Percentiles rank a stretch among this genome's conserved stretches.
phyloP scores from a whole-genome alignment of 2,329 filamentous ascomycete species.

The Xylariaceae sp. region DNA sequence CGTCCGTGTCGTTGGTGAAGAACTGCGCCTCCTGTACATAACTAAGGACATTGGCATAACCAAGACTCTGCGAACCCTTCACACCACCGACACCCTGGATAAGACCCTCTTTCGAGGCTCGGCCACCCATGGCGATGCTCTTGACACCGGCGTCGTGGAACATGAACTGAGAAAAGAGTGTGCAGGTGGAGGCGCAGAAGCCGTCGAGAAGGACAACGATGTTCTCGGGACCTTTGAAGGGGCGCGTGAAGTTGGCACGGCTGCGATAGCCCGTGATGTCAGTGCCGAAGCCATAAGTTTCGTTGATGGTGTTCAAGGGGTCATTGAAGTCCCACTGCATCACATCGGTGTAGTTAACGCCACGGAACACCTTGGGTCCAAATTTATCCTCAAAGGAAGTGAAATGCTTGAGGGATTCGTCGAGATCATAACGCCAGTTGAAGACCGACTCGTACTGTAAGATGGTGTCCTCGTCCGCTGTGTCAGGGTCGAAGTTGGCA shows the following conservation, averaged over 20 bases:
- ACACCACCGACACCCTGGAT: slow-evolving; percentile 54
- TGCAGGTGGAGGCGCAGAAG: slow-evolving; percentile 56
- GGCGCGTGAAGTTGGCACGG: slow-evolving; percentile 44
- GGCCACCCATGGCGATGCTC: slow-evolving; percentile 50
- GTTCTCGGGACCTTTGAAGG: slow-evolving; percentile 52
- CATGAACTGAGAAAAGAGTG: slow-evolving; percentile 53
- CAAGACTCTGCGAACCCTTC: slow-evolving; percentile 44
- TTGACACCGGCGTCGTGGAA: slow-evolving; percentile 49
- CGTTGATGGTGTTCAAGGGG: slow-evolving; percentile 38
- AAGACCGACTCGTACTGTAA: slow-evolving; percentile 47
- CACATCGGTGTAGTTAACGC: slow-evolving; percentile 51
- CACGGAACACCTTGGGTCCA: slow-evolving; percentile 36
- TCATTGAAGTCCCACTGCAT: slow-evolving; percentile 50
- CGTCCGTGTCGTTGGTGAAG: slow-evolving; percentile 18
- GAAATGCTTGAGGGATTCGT: slow-evolving; percentile 46
- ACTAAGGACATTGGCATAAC: slow-evolving; percentile 28
- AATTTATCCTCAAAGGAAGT: slow-evolving; percentile 45
- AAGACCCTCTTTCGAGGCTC: slow-evolving; percentile 37
- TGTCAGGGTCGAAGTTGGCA: slow-evolving; percentile 26
- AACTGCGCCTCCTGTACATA: slow-evolving; percentile 23
- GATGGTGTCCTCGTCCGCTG: slow-evolving; percentile 26
- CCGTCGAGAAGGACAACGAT: slow-evolving; percentile 58
- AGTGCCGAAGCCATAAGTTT: slow-evolving; percentile 39
- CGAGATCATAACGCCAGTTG: slow-evolving; percentile 49
- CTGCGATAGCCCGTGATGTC: slow-evolving; percentile 48